phyloP scores from a whole-genome alignment of 148 eudicot genomes.

The Rhododendron simsii region DNA sequence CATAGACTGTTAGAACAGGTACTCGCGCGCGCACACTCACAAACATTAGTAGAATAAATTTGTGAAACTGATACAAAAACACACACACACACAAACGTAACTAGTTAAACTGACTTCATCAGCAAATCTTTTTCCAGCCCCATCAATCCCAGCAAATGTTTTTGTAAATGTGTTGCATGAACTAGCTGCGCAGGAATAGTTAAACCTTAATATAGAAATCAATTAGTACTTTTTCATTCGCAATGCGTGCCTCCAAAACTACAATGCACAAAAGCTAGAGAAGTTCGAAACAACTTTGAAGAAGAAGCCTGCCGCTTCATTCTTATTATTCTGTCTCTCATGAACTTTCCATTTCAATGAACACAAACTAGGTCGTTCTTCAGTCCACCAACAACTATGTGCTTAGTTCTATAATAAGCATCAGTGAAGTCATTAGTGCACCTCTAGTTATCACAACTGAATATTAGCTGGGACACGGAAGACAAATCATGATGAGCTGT shows the following conservation, averaged over 20 bases:
- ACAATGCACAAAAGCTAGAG: background rate
- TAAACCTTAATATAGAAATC: background rate
- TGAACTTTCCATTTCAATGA: background rate
- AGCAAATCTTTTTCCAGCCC: conserved; percentile 90
- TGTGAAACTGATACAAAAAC: background rate
- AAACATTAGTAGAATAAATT: background rate
- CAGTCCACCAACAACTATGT: background rate
- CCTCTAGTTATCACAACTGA: background rate
- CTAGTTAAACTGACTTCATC: conserved; percentile 64
- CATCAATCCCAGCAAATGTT: conserved; percentile 88
- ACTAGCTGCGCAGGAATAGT: conserved; percentile 59
- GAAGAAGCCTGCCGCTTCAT: background rate
- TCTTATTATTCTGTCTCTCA: background rate
- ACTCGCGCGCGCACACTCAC: background rate
- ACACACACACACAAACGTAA: background rate
- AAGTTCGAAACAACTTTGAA: background rate
- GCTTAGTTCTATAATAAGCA: background rate
- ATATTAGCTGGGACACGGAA: background rate
- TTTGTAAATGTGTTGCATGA: conserved; percentile 80
- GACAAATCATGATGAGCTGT: background rate
- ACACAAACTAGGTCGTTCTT: background rate
- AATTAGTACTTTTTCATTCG: background rate
- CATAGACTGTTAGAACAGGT: background rate
- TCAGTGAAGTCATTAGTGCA: background rate
- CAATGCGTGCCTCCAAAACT: background rate